Base-by-base conservation (phyloP, 2,329 filamentous ascomycete species). In the Penicillium glabrum region DNA sequence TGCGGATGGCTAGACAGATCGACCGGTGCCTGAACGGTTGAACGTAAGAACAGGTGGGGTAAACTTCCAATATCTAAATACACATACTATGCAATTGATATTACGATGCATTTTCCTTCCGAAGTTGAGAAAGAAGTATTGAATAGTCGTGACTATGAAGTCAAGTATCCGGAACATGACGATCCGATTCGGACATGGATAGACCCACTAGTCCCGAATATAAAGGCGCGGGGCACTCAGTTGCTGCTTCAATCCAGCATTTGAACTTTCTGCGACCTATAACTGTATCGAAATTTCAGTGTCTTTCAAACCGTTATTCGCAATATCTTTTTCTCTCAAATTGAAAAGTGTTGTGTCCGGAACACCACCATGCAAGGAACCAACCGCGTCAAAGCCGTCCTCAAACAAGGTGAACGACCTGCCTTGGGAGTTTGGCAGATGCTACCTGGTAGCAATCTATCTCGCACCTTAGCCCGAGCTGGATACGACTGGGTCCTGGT, bases 1-100 rank as follows among this genome's bases (percentile, higher is more conserved):
- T 72, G 33, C 56, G 61, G 19, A 64, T 67, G 53, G 60, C 67
- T 8, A 65, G 63, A 41, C 54, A 65, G 8, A 63, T 72, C n/a
- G 67, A 71, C 26, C 50, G 54, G 33, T 64, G 63, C 41, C 52
- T 71, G 24, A 69, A 61, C 10, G 14, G 26, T 46, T 13, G 5
- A 35, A 26, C 11, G 6, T 14, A 21, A 21, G 19, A 19, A 1
- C 23, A 8, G 13, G 16, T 5, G 9, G 19, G 23, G 26, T 21
- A 26, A 10, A 26, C 9, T 11, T 46, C 26, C 9, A 31, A 46
- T 21, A 21, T 21, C 11, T 46, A 46, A 26, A 27, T 31, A 13
- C 27, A n/a, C 7, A 26, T 29, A 7, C 1, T 16, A 10, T 27
- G 16, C 10, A n/a, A 14, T 26, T 11, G 14, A 6, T 24, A 5